Evolutionary conservation across 352 stramenopile species (phyloP).

Genomic region (Phytophthora ohioensis): DNA sequence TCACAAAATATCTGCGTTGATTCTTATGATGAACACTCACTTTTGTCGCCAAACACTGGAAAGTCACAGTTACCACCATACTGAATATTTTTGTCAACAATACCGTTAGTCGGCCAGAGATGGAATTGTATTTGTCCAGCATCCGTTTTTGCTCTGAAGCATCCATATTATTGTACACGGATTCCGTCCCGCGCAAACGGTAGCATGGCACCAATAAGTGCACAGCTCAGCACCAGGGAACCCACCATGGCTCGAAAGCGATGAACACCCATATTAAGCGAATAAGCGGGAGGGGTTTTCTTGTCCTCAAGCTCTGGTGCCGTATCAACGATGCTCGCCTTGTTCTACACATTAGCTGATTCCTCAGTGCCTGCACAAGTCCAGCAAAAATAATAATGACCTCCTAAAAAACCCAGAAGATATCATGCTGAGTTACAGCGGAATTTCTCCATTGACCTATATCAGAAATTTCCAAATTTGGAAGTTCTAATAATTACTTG

Average conservation of each 20-base stretch:
- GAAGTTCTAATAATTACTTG: no score
- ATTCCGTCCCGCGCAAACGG: constrained; percentile 12
- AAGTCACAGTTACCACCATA: constrained; percentile 15
- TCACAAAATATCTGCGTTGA: constrained; percentile 12
- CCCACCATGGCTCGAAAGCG: constrained; percentile 2
- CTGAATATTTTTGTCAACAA: constrained; percentile 24
- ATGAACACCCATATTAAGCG: constrained; percentile 3
- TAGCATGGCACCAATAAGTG: constrained; percentile 4
- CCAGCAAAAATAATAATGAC: no score
- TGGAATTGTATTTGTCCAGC: background rate
- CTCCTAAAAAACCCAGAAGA: no score
- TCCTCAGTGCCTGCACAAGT: no score
- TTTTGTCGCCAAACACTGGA: constrained; percentile 11
- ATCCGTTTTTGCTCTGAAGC: constrained; percentile 8
- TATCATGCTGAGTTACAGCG: no score
- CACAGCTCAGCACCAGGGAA: background rate
- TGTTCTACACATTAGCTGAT: no score
- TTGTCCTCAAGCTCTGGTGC: background rate
- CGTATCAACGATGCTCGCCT: no score
- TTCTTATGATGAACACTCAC: constrained; percentile 13
- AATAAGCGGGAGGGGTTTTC: background rate
- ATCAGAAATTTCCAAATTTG: no score
- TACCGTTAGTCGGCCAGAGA: background rate
- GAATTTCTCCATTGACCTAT: no score
- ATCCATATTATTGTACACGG: constrained; percentile 4